Percentiles rank a stretch among this genome's conserved stretches.
phyloP scores from a whole-genome alignment of 257 asterid species.

The Lycium ferocissimum region DNA sequence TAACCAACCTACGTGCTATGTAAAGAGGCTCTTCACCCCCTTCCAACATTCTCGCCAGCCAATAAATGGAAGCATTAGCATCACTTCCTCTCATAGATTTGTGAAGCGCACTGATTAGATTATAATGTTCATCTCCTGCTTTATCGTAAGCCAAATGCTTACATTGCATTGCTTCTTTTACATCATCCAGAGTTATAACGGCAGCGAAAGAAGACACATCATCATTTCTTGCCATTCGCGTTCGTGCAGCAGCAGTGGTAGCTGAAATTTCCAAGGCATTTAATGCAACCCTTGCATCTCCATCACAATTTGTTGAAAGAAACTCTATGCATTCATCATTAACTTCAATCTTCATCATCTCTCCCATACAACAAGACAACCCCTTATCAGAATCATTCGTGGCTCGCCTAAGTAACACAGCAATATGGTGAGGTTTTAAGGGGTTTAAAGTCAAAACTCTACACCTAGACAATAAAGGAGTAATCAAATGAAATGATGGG shows the following conservation, averaged over 20 bases:
- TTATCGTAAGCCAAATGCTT: conserved; percentile 81
- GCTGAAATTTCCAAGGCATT: conserved; percentile 75
- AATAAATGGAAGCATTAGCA: conserved; percentile 74
- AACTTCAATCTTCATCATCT: conserved; percentile 33
- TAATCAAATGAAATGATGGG: conserved; percentile 83
- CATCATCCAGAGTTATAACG: conserved; percentile 41
- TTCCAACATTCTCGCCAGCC: conserved; percentile 86
- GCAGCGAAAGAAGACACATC: neutral
- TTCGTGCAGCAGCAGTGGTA: conserved; percentile 52
- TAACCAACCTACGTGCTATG: conserved; percentile 71
- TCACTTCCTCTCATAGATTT: conserved; percentile 91
- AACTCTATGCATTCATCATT: conserved; percentile 56
- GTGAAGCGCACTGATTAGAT: conserved; percentile 80
- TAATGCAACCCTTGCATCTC: conserved; percentile 80
- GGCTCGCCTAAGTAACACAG: conserved; percentile 54
- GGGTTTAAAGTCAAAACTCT: conserved; percentile 69
- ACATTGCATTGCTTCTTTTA: conserved; percentile 69
- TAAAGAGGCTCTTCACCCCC: conserved; percentile 93
- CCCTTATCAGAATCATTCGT: conserved; percentile 51
- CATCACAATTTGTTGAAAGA: conserved; percentile 65
- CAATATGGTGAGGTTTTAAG: conserved; percentile 55
- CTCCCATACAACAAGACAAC: conserved; percentile 31
- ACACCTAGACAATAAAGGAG: conserved; percentile 83
- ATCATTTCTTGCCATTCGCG: neutral
- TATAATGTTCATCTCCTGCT: conserved; percentile 85